Evolutionary conservation across 148 eudicot genomes (phyloP).

Genomic region (Chenopodium quinoa): DNA sequence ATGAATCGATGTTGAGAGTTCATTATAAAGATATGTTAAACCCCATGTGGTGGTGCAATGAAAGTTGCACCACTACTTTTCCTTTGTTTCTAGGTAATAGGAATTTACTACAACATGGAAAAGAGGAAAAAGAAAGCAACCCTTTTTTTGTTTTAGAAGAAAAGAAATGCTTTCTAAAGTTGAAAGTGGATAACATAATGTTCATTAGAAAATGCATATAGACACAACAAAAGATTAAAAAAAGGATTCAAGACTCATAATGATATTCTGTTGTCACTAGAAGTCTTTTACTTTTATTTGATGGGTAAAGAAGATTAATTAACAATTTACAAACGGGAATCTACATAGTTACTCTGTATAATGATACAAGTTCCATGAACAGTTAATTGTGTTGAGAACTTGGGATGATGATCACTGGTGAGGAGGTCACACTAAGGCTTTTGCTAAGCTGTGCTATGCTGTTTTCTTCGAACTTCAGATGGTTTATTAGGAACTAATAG

Average conservation of each 20-base stretch:
- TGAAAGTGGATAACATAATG: constrained; percentile 13
- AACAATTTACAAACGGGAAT: background rate
- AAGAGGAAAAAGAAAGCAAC: constrained; percentile 9
- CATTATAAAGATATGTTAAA: background rate
- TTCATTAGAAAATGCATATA: background rate
- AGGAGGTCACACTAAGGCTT: background rate
- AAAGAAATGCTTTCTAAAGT: constrained; percentile 16
- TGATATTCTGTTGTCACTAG: background rate
- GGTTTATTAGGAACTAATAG: background rate
- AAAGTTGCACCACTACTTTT: constrained; percentile 22
- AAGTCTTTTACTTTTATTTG: background rate
- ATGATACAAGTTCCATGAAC: background rate
- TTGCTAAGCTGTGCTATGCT: background rate
- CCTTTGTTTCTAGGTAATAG: constrained; percentile 3
- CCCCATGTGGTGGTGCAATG: constrained; percentile 14
- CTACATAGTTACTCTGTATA: too few species aligned
- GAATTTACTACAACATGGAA: constrained; percentile 8
- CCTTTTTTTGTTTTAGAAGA: constrained; percentile 15
- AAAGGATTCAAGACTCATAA: background rate
- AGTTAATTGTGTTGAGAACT: background rate
- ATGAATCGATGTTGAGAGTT: constrained; percentile 7
- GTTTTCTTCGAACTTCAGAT: background rate
- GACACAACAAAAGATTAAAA: background rate
- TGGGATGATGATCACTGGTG: background rate
- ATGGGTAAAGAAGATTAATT: background rate